These are phyloP conservation scores for Sisymbrium altissimum DNA, from an alignment of 345 rosid species.

Conservation along the genomic window DNA sequence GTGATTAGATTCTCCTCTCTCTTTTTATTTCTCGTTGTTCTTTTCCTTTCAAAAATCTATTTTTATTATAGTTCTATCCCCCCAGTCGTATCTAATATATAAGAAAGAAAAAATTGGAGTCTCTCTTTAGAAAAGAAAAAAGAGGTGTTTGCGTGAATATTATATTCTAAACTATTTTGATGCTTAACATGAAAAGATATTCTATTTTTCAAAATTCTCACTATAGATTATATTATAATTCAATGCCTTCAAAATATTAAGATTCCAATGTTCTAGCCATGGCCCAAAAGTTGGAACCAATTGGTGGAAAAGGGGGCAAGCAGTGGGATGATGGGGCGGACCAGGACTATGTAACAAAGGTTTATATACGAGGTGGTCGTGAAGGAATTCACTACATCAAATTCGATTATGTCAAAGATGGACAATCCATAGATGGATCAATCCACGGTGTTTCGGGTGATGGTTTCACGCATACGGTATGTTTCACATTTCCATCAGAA, in stretches of 20 bases:
- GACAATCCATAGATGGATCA: neutral
- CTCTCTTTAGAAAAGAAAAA: neutral
- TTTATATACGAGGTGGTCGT: constrained; percentile 14
- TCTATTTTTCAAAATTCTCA: too few relatives aligned
- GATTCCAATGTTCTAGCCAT: constrained; percentile 1
- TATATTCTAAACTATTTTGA: too few relatives aligned
- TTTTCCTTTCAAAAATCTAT: neutral
- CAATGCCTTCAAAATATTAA: neutral
- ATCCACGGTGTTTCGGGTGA: neutral
- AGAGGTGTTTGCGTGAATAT: too few relatives aligned
- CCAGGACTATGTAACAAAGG: constrained; percentile 5
- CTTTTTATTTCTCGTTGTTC: too few relatives aligned
- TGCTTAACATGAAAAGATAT: too few relatives aligned
- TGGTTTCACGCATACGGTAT: constrained; percentile 13
- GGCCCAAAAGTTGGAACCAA: constrained; percentile 12
- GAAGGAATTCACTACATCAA: constrained; percentile 6
- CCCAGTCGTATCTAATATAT: neutral
- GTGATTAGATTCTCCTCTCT: neutral
- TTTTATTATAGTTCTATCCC: too few relatives aligned
- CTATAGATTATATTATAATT: too few relatives aligned
- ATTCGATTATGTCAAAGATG: neutral
- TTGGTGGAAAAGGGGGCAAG: constrained; percentile 15
- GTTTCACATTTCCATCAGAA: neutral
- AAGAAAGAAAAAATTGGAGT: neutral
- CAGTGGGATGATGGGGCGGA: constrained; percentile 18